Evolutionary conservation across 2,329 filamentous ascomycete species (phyloP), one percentile per base, ranked within the genome.

Genomic region (Arthrobotrys pseudoclavata): DNA sequence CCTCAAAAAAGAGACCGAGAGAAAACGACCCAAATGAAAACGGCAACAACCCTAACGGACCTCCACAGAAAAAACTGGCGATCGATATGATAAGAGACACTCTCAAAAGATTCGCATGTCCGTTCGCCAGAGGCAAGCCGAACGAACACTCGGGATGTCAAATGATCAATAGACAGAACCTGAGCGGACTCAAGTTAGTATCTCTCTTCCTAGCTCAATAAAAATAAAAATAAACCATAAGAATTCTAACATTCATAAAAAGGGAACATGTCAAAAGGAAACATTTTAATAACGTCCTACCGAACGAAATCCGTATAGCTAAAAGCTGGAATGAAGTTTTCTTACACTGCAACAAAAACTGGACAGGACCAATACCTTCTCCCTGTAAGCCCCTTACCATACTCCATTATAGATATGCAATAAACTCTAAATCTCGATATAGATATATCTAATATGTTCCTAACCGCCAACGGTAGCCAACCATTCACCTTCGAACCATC

Each of bases 131-230:
- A 12, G 47, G 26, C 4, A 37, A 42, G 4, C 62, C 62, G 7
- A 10, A 52, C n/a, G 29, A 53, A 20, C 22, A 66, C 18, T 47
- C 7, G 1, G 47, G 42, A 37, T 66, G 62, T 26, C 62, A 53
- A 31, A 34, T 52, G 42, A 66, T 66, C 29, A 52, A 42, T 53
- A 15, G 62, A 20, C 62, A 66, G 29, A 66, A 53, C 24, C 18
- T 66, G 15, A 66, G 62, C 22, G 62, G 62, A 22, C 15, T 66
- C 24, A 66, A 66, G 62, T 66, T n/a, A 66, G 62, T 66, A 40
- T n/a, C 18, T 22, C 13, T 1, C 2, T 26, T 34, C 22, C 37
- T 10, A 34, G 1, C 13, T 12, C 2, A 18, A n/a, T n/a, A 53
- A 3, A 53, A 29, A 7, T 13, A 15, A 53, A 29, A n/a, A 29